phyloP scores from a whole-genome alignment of 371 early-diverging fungal species.

The Parasitella parasitica region DNA sequence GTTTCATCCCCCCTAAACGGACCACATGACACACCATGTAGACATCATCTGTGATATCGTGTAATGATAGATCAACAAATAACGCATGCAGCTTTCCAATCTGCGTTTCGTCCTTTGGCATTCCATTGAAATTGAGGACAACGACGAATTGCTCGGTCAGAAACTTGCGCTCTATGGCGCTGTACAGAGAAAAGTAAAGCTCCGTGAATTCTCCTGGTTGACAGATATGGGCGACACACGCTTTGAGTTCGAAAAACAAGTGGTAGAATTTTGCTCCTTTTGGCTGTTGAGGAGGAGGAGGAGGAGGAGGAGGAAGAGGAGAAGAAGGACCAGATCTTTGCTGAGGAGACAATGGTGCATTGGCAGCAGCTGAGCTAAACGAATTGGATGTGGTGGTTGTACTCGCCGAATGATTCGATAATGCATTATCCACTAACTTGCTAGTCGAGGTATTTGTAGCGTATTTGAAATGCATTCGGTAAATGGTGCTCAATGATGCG shows the following conservation, averaged over 20 bases:
- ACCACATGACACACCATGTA: slow-evolving; percentile 68
- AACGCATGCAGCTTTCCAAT: slow-evolving; percentile 55
- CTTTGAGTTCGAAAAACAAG: slow-evolving; percentile 61
- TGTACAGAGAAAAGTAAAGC: slow-evolving; percentile 67
- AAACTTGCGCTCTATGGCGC: slow-evolving; percentile 43
- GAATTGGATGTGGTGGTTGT: not conserved
- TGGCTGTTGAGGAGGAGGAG: not conserved
- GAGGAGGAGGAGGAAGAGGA: not conserved
- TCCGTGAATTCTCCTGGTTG: slow-evolving; percentile 65
- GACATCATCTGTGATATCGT: slow-evolving; percentile 53
- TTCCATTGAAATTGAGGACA: slow-evolving; percentile 54
- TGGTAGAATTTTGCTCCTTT: slow-evolving; percentile 53
- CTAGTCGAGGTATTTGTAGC: slow-evolving; percentile 4
- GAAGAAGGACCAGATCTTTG: not conserved
- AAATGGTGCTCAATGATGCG: slow-evolving; percentile 58
- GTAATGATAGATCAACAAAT: slow-evolving; percentile 57
- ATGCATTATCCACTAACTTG: not conserved
- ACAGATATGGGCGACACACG: slow-evolving; percentile 67
- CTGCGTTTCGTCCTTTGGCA: slow-evolving; percentile 55
- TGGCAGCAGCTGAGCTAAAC: not conserved
- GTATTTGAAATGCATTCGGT: slow-evolving; percentile 58
- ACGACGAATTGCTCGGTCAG: slow-evolving; percentile 69
- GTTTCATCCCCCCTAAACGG: slow-evolving; percentile 63
- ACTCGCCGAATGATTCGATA: not conserved
- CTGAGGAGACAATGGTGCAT: not conserved